phyloP scores from a whole-genome alignment of 139 green algal species.

The Picochlorum costavermella region DNA sequence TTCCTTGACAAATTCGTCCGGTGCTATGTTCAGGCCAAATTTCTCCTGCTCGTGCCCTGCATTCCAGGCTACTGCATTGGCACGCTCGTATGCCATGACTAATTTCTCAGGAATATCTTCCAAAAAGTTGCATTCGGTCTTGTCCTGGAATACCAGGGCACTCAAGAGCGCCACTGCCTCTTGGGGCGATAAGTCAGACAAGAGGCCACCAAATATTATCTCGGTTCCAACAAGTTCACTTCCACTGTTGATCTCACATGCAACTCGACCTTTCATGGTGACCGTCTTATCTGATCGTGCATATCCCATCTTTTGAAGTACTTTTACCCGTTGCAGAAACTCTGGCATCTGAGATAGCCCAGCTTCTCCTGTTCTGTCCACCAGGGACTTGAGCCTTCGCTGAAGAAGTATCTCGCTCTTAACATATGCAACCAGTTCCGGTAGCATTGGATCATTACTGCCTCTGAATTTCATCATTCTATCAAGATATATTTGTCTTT shows the following conservation, averaged over 20 bases:
- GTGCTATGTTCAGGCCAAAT: slow-evolving; percentile 46
- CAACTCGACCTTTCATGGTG: slow-evolving; percentile 55
- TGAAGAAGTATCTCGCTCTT: slow-evolving; percentile 41
- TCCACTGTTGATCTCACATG: slow-evolving; percentile 87
- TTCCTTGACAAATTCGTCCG: slow-evolving; percentile 56
- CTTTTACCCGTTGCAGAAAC: slow-evolving; percentile 58
- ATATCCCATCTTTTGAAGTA: slow-evolving; percentile 78
- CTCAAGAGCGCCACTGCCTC: slow-evolving; percentile 88
- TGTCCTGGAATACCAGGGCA: slow-evolving; percentile 93
- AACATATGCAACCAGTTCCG: slow-evolving; percentile 41
- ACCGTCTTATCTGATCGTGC: slow-evolving; percentile 62
- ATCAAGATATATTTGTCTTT: slow-evolving; percentile 28
- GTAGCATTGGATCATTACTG: slow-evolving; percentile 42
- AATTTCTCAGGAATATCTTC: slow-evolving; percentile 44
- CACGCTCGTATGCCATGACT: slow-evolving; percentile 32
- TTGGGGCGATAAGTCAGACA: slow-evolving; percentile 63
- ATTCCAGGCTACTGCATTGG: slow-evolving; percentile 36
- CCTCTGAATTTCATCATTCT: slow-evolving; percentile 23
- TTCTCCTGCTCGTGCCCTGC: slow-evolving; percentile 56
- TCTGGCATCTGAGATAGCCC: slow-evolving; percentile 77
- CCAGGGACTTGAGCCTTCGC: slow-evolving; percentile 30
- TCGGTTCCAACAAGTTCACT: slow-evolving; percentile 90
- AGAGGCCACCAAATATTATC: slow-evolving; percentile 76
- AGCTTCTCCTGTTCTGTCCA: slow-evolving; percentile 44
- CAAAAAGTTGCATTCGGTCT: slow-evolving; percentile 55